Conservation (phyloP, 108 stramenopile genomes). For the Nitzschia sp. region DNA sequence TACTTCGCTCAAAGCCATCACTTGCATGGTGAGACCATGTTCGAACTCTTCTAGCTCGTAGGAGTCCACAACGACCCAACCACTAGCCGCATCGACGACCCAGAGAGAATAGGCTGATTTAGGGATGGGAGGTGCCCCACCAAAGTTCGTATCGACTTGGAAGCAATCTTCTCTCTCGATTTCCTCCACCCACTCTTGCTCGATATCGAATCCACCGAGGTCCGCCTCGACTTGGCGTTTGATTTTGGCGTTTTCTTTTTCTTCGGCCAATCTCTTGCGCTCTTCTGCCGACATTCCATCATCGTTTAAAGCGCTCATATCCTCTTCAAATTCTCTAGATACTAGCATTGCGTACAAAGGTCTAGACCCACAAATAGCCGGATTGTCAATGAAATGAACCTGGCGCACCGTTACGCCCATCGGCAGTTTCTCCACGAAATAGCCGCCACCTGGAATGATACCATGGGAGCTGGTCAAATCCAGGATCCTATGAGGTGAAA, state of each 20-base stretch:
- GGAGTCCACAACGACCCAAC: conserved; percentile 79
- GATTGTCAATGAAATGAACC: conserved; percentile 77
- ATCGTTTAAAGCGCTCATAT: conserved; percentile 70
- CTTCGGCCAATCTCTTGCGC: conserved; percentile 62
- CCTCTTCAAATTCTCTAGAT: conserved; percentile 75
- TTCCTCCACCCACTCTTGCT: conserved; percentile 90
- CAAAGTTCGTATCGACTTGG: conserved; percentile 61
- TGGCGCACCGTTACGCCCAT: conserved; percentile 78
- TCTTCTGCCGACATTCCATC: conserved; percentile 81
- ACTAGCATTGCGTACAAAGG: conserved; percentile 80
- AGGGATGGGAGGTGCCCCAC: conserved; percentile 72
- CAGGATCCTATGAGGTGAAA: conserved; percentile 27
- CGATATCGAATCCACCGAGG: conserved; percentile 88
- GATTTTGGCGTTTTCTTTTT: conserved; percentile 76
- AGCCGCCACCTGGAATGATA: conserved; percentile 76
- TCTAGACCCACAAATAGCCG: conserved; percentile 53
- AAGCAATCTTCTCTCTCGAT: conserved; percentile 88
- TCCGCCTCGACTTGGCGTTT: conserved; percentile 89
- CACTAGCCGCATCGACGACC: conserved; percentile 81
- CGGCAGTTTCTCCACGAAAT: conserved; percentile 71
- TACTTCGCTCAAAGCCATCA: conserved; percentile 72
- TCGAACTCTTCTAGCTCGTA: conserved; percentile 76
- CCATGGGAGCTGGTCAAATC: conserved; percentile 56
- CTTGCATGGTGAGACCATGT: conserved; percentile 72
- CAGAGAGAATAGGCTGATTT: conserved; percentile 70